A percentile compares a stretch with the other conserved stretches of the same genome.
Evolutionary conservation across 2,329 filamentous ascomycete species (phyloP).

Genomic region (Botrytis pseudocinerea): DNA sequence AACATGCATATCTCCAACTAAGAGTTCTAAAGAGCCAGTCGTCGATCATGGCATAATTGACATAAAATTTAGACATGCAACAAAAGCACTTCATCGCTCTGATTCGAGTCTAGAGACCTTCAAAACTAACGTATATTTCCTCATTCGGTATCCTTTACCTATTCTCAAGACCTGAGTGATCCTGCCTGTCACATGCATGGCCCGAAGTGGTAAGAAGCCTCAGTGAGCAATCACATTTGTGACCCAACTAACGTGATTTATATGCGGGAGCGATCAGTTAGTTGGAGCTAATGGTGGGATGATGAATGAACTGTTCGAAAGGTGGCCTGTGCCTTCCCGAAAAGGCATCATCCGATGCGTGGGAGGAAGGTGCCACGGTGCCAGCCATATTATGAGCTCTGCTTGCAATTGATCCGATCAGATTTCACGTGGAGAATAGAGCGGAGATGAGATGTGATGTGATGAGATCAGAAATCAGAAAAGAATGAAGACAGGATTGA

Average conservation of each 20-base stretch:
- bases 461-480: neutral
- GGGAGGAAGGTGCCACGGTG: neutral
- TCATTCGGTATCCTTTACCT: neutral
- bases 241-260: neutral
- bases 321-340: neutral
- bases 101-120: neutral
- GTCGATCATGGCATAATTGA: neutral
- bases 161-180: neutral
- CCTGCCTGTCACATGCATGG: neutral
- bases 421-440: neutral
- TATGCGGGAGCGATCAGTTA: neutral
- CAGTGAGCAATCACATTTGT: neutral
- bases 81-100: neutral
- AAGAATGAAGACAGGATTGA: neutral
- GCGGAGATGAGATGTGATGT: neutral
- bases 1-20: neutral
- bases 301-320: neutral
- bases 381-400: neutral
- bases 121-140: neutral
- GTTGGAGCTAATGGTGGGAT: neutral
- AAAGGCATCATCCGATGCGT: neutral
- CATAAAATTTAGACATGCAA: constrained; percentile 2
- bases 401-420: neutral
- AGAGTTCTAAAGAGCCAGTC: neutral
- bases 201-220: neutral